A percentile compares a stretch with the other conserved stretches of the same genome.
These are phyloP conservation scores for Melocanna baccifera DNA, from an alignment of 176 grass and related monocot species.

Conservation along the genomic window DNA sequence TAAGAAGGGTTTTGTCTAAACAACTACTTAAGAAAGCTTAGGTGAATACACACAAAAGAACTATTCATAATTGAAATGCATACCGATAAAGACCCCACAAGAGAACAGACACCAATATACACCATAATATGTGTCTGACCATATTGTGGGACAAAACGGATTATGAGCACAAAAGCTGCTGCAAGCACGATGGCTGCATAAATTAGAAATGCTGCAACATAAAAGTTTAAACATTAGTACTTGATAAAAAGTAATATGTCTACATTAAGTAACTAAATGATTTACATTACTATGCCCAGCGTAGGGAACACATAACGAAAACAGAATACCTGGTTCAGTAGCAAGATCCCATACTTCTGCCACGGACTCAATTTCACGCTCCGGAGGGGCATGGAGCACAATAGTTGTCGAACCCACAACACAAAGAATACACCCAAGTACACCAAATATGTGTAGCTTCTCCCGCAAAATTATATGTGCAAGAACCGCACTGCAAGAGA, in stretches of 20 bases:
- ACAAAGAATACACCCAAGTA: constrained; percentile 89
- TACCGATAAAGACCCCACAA: constrained; percentile 82
- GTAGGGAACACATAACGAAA: neutral
- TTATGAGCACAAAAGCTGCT: constrained; percentile 70
- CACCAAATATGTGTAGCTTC: constrained; percentile 90
- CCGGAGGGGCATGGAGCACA: constrained; percentile 91
- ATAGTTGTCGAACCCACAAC: constrained; percentile 93
- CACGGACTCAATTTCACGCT: constrained; percentile 85
- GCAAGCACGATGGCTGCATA: constrained; percentile 63
- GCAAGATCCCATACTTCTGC: constrained; percentile 92
- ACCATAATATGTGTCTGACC: constrained; percentile 86
- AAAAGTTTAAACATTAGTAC: constrained; percentile 31
- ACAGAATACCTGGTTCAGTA: constrained; percentile 75
- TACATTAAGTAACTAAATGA: neutral
- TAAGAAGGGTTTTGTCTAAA: neutral
- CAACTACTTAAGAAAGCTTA: neutral
- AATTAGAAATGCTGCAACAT: constrained; percentile 61
- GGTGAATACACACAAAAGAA: neutral
- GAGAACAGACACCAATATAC: constrained; percentile 81
- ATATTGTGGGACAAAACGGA: constrained; percentile 72
- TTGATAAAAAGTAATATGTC: neutral
- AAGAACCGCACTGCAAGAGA: constrained; percentile 70
- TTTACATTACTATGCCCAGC: neutral
- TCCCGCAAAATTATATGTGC: constrained; percentile 88
- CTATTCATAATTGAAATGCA: constrained; percentile 18